phyloP scores from a whole-genome alignment of 257 asterid species.

The Forsythia suspensa region DNA sequence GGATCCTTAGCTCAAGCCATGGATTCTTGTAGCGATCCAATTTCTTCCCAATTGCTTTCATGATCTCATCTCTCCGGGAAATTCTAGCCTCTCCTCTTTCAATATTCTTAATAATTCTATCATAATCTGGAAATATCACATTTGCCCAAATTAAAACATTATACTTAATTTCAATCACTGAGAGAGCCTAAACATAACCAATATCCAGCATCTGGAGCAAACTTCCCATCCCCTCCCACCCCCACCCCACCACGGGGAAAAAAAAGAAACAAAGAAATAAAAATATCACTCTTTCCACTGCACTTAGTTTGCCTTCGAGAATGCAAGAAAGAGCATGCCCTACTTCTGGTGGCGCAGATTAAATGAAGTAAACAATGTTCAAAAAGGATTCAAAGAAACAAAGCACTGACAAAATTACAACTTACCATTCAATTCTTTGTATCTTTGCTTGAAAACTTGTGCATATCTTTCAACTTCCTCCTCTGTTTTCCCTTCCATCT shows the following conservation, averaged over 20 bases:
- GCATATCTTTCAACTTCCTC: constrained; percentile 97
- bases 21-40: constrained; percentile 97
- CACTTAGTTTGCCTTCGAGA: no score
- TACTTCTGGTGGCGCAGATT: no score
- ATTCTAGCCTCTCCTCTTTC: constrained; percentile 99
- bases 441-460: constrained; percentile 84
- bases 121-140: constrained; percentile 69
- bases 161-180: background rate
- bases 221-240: no score
- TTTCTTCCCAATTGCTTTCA: constrained; percentile 96
- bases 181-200: background rate
- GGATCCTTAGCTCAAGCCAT: constrained; percentile 94
- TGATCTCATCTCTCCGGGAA: constrained; percentile 93
- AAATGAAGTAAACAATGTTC: no score
- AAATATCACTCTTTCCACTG: no score
- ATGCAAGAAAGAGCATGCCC: no score
- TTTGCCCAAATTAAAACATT: constrained; percentile 1
- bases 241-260: no score
- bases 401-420: background rate
- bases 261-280: background rate
- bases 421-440: constrained; percentile 88
- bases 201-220: background rate
- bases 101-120: constrained; percentile 86
- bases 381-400: background rate
- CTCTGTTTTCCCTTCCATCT: constrained; percentile 95